A percentile compares a stretch with the other conserved stretches of the same genome.
These are phyloP conservation scores for Cyberlindnera petersonii DNA, from an alignment of 805 yeast genomes.

Conservation along the genomic window DNA sequence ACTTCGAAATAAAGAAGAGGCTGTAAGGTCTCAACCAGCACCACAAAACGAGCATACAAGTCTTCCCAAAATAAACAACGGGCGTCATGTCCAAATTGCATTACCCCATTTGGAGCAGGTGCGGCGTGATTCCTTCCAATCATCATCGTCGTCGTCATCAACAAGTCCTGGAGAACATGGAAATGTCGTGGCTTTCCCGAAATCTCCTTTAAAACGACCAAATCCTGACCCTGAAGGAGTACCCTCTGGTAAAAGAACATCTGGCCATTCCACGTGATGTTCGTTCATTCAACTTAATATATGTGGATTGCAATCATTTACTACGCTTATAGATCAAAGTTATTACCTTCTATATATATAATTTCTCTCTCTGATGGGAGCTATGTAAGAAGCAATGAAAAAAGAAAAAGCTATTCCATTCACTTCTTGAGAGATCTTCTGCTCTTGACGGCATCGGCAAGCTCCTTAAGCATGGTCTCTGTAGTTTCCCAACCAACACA, in stretches of 20 bases:
- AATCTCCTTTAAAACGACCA: conserved; percentile 21
- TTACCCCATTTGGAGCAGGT: conserved; percentile 1
- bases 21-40: too few species aligned
- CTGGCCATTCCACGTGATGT: background rate
- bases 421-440: conserved; percentile 63
- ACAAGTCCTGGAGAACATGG: too few species aligned
- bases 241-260: conserved; percentile 5
- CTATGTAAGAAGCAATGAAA: background rate
- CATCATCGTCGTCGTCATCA: too few species aligned
- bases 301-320: too few species aligned
- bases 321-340: too few species aligned
- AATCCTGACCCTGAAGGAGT: conserved; percentile 2
- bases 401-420: conserved; percentile 1
- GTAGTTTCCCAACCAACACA: conserved; percentile 94
- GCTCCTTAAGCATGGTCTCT: conserved; percentile 67
- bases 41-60: background rate
- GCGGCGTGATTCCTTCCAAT: background rate
- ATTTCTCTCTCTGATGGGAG: too few species aligned
- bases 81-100: conserved; percentile 1
- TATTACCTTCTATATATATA: too few species aligned
- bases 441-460: conserved; percentile 77
- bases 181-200: conserved; percentile 4
- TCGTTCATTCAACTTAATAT: too few species aligned
- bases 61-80: background rate
- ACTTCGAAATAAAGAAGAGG: too few species aligned